Conservation (phyloP, 202 grass and related monocot species). For the Hordeum pubiflorum region DNA sequence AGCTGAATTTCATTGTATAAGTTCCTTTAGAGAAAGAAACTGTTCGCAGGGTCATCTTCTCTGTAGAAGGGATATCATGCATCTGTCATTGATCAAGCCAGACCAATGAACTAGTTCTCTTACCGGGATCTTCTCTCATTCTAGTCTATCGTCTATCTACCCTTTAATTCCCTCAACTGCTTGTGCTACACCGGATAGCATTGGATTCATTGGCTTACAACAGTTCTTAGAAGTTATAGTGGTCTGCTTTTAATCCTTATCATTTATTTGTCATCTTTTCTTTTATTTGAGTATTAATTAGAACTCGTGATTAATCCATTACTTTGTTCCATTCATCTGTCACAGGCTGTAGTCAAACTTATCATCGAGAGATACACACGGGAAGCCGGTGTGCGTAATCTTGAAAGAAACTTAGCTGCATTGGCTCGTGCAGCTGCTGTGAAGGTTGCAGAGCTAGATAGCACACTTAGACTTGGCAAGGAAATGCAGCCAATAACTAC, state of each 20-base stretch:
- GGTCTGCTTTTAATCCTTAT: background rate
- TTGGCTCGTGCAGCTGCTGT: constrained; percentile 89
- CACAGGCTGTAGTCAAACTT: constrained; percentile 72
- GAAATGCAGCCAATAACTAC: constrained; percentile 84
- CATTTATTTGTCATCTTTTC: background rate
- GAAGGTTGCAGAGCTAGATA: constrained; percentile 80
- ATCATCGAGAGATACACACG: constrained; percentile 92
- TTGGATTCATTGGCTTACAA: background rate
- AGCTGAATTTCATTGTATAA: background rate
- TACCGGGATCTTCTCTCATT: background rate
- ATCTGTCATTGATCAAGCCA: background rate
- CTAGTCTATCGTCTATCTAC: background rate
- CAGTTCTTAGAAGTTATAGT: background rate
- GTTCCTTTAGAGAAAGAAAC: background rate
- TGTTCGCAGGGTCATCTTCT: background rate
- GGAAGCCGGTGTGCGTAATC: constrained; percentile 89
- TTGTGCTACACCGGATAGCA: background rate
- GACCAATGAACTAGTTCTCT: background rate
- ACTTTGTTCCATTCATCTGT: constrained; percentile 5
- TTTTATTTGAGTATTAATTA: background rate
- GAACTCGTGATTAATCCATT: background rate
- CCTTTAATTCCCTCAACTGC: background rate
- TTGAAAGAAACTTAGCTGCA: constrained; percentile 80
- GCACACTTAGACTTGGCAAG: constrained; percentile 66
- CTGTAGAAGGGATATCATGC: background rate